A percentile compares a stretch with the other conserved stretches of the same genome.
phyloP scores from a whole-genome alignment of 2,329 filamentous ascomycete genomes.

The Penicillium sp. region DNA sequence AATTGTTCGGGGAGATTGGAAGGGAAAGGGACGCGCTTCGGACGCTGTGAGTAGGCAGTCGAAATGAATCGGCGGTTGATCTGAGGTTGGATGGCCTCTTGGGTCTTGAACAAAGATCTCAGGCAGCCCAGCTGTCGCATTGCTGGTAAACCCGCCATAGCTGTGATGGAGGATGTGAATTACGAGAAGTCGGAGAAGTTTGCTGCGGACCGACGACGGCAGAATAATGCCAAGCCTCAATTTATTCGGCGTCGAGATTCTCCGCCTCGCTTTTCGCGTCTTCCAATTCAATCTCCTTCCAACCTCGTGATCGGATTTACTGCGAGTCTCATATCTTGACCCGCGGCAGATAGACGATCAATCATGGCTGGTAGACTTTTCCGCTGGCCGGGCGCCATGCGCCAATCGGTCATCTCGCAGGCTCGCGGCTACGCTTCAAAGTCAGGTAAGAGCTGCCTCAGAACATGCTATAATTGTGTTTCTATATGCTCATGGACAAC shows the following conservation, averaged over 20 bases:
- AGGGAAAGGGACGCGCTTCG: conserved; percentile 41
- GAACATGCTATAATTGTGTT: background rate
- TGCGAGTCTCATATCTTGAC: background rate
- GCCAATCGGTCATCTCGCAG: conserved; percentile 33
- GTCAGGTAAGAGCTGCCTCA: conserved; percentile 25
- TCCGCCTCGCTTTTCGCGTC: conserved; percentile 18
- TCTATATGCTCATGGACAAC: background rate
- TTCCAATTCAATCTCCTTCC: background rate
- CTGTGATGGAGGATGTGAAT: conserved; percentile 33
- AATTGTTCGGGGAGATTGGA: conserved; percentile 42
- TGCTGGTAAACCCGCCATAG: conserved; percentile 61
- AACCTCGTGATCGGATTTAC: background rate
- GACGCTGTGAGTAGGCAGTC: conserved; percentile 47
- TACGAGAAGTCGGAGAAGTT: conserved; percentile 23
- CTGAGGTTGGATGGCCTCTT: conserved; percentile 56
- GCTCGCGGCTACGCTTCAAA: conserved; percentile 30
- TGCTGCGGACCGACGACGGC: conserved; percentile 32
- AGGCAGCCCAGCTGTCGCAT: conserved; percentile 69
- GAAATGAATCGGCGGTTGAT: conserved; percentile 49
- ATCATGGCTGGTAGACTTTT: conserved; percentile 43
- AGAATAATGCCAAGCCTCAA: conserved; percentile 39
- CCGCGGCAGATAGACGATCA: background rate
- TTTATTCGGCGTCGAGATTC: conserved; percentile 24
- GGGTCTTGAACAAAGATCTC: conserved; percentile 56
- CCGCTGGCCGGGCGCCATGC: conserved; percentile 34